A percentile compares a stretch with the other conserved stretches of the same genome.
Evolutionary conservation across 768 basidiomycete species (phyloP).

Genomic region (Mycena metata): DNA sequence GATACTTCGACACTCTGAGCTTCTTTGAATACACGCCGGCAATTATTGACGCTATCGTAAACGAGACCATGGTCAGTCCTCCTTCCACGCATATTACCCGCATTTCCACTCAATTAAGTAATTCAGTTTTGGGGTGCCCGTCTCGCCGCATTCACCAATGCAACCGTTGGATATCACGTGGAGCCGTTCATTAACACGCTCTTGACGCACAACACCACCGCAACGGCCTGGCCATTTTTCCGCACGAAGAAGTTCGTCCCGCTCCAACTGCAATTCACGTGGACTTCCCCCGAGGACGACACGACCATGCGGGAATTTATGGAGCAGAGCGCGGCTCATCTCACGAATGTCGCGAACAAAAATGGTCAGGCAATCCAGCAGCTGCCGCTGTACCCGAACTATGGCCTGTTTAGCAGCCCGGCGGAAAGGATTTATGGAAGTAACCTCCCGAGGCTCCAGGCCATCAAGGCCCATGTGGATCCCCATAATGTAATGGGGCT

Average conservation of each 20-base stretch:
- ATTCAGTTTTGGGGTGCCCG: constrained; percentile 60
- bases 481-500: constrained; percentile 61
- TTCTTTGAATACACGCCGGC: constrained; percentile 50
- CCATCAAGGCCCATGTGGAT: constrained; percentile 54
- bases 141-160: constrained; percentile 45
- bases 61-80: constrained; percentile 56
- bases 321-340: constrained; percentile 45
- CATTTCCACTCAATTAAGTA: too few relatives aligned
- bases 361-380: constrained; percentile 48
- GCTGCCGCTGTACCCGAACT: constrained; percentile 60
- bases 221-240: too few relatives aligned
- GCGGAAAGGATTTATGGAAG: constrained; percentile 55
- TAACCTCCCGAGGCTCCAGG: constrained; percentile 49
- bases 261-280: constrained; percentile 45
- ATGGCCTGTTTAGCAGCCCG: constrained; percentile 57
- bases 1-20: constrained; percentile 59
- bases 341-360: constrained; percentile 38
- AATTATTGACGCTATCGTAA: constrained; percentile 56
- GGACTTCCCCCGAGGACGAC: constrained; percentile 40
- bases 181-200: constrained; percentile 65
- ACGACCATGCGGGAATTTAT: constrained; percentile 46
- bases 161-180: constrained; percentile 61
- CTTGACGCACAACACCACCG: constrained; percentile 51
- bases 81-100: not conserved
- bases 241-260: constrained; percentile 42